Evolutionary conservation across 2,329 filamentous ascomycete genomes (phyloP).

Genomic region (Sclerotinia sclerotiorum): DNA sequence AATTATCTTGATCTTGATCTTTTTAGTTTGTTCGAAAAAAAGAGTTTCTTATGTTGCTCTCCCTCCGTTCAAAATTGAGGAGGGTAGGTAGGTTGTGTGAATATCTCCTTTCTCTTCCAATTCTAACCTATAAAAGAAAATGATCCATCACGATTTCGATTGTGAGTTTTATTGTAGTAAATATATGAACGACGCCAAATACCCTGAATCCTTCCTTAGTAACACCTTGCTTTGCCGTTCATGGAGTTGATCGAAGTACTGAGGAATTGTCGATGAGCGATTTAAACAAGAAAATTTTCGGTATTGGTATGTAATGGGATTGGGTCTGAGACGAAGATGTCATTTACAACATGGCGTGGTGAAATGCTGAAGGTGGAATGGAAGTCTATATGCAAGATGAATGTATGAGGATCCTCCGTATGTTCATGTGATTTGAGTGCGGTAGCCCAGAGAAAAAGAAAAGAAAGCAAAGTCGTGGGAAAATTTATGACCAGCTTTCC

Average conservation of each 20-base stretch:
- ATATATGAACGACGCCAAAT: slow-evolving; percentile 14
- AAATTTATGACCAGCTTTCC: slow-evolving; percentile 38
- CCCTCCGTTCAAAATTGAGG: slow-evolving; percentile 1
- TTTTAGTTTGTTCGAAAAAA: slow-evolving; percentile 9
- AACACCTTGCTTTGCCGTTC: slow-evolving; percentile 17
- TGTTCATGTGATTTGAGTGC: slow-evolving; percentile 12
- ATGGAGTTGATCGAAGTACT: slow-evolving; percentile 14
- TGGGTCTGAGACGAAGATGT: slow-evolving; percentile 5
- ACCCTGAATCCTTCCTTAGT: slow-evolving; percentile 2
- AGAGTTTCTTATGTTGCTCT: slow-evolving; percentile 9
- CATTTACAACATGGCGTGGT: slow-evolving; percentile 22
- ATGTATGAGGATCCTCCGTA: slow-evolving; percentile 23
- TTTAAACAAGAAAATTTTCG: slow-evolving; percentile 5
- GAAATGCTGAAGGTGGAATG: slow-evolving; percentile 17
- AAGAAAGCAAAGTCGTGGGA: neutral
- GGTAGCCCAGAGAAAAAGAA: slow-evolving; percentile 4
- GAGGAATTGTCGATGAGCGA: neutral
- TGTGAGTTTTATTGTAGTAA: slow-evolving; percentile 7
- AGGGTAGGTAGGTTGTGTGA: slow-evolving; percentile 11
- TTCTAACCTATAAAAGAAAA: slow-evolving; percentile 17
- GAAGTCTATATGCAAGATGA: slow-evolving; percentile 23
- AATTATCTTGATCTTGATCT: slow-evolving; percentile 23
- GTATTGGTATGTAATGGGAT: slow-evolving; percentile 15
- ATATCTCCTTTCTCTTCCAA: slow-evolving; percentile 3
- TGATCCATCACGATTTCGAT: neutral